Base-by-base conservation (phyloP, 768 basidiomycete genomes). In the Termitomyces sp. region DNA sequence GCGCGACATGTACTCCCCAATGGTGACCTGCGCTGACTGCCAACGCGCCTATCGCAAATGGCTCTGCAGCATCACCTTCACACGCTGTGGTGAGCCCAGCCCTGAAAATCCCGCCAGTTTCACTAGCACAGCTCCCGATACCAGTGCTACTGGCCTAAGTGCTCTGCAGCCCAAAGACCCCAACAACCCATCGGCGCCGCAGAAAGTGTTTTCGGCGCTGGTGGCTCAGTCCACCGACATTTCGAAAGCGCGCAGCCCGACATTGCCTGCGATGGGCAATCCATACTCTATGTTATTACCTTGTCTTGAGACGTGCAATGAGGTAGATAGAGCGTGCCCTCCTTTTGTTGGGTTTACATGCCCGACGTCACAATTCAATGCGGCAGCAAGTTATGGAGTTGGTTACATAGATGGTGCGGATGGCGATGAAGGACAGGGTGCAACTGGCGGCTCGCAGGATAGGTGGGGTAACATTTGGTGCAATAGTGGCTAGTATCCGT, bases 401-500 rank as follows among this genome's bases (percentile, higher is more conserved):
- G 90, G 90, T 0, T 91, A 79, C 64, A 73, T 90, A 12, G 90
- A 93, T 65, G 73, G 75, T 29, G 75, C 71, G 7, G 70, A 75
- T 37, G 83, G 82, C 0, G 74, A 72, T 37, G 60, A 78, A 46
- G 77, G 77, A 0, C 66, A 69, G 4, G 89, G 89, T 2, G 52
- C 64, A 14, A 81, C 84, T 0, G 86, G 86, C 0, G 67, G 54
- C 6, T 74, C 82, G 25, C 82, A 86, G 66, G 90, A 92, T 68
- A 68, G 64, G 53, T 92, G 76, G 75, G 90, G 90, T 27, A 89
- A 89, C 62, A 81, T 90, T 27, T 92, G 87, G 86, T 93, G 90
- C 70, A 86, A 83, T 62, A 64, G 68, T 19, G 47, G 46, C 46
- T 58, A 45, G 41, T 32, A 7, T n/a, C 43, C n/a, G 34, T 4